A percentile compares a stretch with the other conserved stretches of the same genome.
phyloP scores from a whole-genome alignment of 2,329 filamentous ascomycete genomes.

The Exophiala sideris region DNA sequence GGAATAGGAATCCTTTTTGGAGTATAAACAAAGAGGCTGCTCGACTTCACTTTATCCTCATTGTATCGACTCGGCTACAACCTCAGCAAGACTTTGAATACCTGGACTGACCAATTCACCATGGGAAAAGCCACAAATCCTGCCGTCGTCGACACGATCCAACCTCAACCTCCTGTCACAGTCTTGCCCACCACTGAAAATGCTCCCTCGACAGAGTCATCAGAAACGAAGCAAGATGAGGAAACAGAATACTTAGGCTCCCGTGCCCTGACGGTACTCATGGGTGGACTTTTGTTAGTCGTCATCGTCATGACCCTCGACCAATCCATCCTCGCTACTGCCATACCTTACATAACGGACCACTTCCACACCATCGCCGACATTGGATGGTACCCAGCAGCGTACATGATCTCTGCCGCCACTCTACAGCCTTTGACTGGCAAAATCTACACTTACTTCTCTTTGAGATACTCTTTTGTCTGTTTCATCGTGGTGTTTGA shows the following conservation, averaged over 20 bases:
- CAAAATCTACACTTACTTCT: conserved; percentile 47
- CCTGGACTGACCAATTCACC: no score
- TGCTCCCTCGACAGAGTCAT: no score
- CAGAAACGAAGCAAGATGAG: no score
- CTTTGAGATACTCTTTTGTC: conserved; percentile 32
- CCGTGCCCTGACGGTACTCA: neutral
- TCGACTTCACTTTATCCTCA: no score
- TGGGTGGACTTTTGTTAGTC: conserved; percentile 4
- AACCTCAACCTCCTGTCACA: no score
- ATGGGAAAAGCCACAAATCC: no score
- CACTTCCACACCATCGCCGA: conserved; percentile 41
- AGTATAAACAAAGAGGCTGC: no score
- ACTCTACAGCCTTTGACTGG: conserved; percentile 46
- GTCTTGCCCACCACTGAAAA: no score
- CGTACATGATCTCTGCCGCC: conserved; percentile 44
- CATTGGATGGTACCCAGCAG: conserved; percentile 38
- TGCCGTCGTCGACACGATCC: no score
- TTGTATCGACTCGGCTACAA: no score
- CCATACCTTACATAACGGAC: conserved; percentile 28
- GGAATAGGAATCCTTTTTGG: no score
- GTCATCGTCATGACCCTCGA: conserved; percentile 10
- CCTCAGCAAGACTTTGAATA: no score
- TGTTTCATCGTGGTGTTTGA: conserved; percentile 33
- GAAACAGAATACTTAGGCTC: conserved; percentile 4
- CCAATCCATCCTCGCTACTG: conserved; percentile 22